phyloP scores from a whole-genome alignment of 768 basidiomycete species.

The Kwoniella mangroviensis region DNA sequence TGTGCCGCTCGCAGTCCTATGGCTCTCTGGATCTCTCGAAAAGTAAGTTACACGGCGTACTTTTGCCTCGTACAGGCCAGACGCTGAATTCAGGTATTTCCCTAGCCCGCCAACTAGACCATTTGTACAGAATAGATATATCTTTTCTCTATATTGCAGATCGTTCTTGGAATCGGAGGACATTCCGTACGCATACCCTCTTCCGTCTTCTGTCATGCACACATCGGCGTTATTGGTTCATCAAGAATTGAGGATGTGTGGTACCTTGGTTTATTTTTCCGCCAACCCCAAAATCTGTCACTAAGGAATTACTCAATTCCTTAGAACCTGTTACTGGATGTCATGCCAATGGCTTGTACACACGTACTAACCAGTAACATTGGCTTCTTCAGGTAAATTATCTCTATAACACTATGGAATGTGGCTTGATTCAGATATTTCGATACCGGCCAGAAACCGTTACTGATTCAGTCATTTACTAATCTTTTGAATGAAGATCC shows the following conservation, averaged over 20 bases:
- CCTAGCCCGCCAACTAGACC: conserved; percentile 38
- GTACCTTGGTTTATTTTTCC: too few relatives aligned
- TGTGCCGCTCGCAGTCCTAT: conserved; percentile 44
- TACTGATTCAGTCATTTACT: conserved; percentile 3
- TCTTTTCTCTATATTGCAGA: not conserved
- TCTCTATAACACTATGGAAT: too few relatives aligned
- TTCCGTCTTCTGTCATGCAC: conserved; percentile 1
- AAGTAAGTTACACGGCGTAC: conserved; percentile 30
- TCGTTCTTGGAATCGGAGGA: not conserved
- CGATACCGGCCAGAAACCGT: not conserved
- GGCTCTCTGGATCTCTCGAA: conserved; percentile 54
- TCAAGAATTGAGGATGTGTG: too few relatives aligned
- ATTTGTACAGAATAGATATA: conserved; percentile 14
- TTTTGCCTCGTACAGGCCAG: too few relatives aligned
- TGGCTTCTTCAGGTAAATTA: not conserved
- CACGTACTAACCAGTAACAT: not conserved
- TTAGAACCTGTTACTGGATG: too few relatives aligned
- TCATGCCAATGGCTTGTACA: not conserved
- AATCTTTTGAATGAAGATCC: conserved; percentile 13
- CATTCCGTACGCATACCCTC: conserved; percentile 16
- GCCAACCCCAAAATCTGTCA: too few relatives aligned
- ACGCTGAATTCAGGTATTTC: not conserved
- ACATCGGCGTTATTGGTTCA: not conserved
- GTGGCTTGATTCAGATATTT: conserved; percentile 4
- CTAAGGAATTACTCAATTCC: too few relatives aligned